Evolutionary conservation across 192 early-diverging fungal genomes (phyloP).

Genomic region (Phlyctochytrium bullatum): DNA sequence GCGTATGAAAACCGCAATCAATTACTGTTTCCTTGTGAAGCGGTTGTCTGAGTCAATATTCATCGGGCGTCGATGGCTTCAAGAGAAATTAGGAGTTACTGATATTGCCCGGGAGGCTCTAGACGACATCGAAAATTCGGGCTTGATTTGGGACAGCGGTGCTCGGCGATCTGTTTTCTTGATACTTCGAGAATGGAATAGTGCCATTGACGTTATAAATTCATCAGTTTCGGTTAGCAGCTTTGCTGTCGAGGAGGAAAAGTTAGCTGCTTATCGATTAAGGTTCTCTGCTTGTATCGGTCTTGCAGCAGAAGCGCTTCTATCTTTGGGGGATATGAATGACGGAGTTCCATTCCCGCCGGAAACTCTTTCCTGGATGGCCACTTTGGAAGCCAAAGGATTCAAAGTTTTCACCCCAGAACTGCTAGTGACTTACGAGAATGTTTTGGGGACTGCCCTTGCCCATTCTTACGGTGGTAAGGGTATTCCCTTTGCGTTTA

Average conservation of each 20-base stretch:
- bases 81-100: conserved; percentile 22
- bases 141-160: conserved; percentile 22
- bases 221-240: neutral
- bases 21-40: conserved; percentile 38
- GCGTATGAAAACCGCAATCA: conserved; percentile 40
- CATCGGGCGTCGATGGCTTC: conserved; percentile 12
- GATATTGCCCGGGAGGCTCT: conserved; percentile 1
- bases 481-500: conserved; percentile 27
- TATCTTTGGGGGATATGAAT: conserved; percentile 41
- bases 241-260: conserved; percentile 2
- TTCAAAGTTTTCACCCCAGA: conserved; percentile 41
- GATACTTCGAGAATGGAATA: conserved; percentile 15
- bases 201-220: conserved; percentile 12
- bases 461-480: conserved; percentile 35
- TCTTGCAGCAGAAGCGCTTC: conserved; percentile 35
- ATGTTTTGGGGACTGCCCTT: conserved; percentile 45
- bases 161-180: conserved; percentile 14
- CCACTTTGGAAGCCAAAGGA: conserved; percentile 32
- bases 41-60: conserved; percentile 31
- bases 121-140: conserved; percentile 20
- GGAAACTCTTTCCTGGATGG: conserved; percentile 39
- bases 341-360: conserved; percentile 31
- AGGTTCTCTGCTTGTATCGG: conserved; percentile 37
- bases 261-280: conserved; percentile 12
- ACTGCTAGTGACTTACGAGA: conserved; percentile 44